phyloP scores from a whole-genome alignment of 2,329 filamentous ascomycete species.

The Colletotrichum sp. region DNA sequence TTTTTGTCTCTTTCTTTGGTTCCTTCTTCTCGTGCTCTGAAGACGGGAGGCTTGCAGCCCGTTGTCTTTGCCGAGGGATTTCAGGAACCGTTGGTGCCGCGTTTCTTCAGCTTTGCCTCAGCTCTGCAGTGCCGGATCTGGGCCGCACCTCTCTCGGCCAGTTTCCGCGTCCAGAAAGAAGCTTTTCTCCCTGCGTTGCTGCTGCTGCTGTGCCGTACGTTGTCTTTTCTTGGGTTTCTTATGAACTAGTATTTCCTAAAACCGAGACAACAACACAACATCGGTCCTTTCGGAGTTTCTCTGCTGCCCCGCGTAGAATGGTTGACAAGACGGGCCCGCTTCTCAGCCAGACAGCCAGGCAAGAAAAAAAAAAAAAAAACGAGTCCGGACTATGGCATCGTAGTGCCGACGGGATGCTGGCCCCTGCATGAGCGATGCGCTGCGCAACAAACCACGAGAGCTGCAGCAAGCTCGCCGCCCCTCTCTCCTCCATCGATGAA shows the following conservation, averaged over 20 bases:
- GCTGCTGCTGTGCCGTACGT: neutral
- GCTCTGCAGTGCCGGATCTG: conserved; percentile 3
- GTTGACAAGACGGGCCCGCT: neutral
- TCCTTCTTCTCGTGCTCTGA: neutral
- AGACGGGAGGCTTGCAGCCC: neutral
- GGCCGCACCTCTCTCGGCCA: conserved; percentile 1
- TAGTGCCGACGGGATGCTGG: neutral
- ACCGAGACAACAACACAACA: neutral
- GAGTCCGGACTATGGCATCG: neutral
- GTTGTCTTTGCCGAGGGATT: neutral
- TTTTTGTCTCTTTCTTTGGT: neutral
- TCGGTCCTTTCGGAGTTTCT: neutral
- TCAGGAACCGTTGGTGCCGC: neutral
- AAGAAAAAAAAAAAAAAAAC: neutral
- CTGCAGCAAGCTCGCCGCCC: neutral
- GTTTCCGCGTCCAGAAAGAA: neutral
- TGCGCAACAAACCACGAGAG: neutral
- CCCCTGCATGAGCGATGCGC: neutral
- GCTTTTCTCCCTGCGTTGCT: neutral
- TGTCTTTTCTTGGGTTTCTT: neutral
- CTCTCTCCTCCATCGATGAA: neutral
- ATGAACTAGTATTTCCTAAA: neutral
- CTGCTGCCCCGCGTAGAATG: neutral
- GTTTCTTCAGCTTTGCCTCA: neutral
- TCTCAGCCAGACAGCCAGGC: neutral